Conservation (phyloP, 2,329 filamentous ascomycete genomes). For the Monosporascus sp. region DNA sequence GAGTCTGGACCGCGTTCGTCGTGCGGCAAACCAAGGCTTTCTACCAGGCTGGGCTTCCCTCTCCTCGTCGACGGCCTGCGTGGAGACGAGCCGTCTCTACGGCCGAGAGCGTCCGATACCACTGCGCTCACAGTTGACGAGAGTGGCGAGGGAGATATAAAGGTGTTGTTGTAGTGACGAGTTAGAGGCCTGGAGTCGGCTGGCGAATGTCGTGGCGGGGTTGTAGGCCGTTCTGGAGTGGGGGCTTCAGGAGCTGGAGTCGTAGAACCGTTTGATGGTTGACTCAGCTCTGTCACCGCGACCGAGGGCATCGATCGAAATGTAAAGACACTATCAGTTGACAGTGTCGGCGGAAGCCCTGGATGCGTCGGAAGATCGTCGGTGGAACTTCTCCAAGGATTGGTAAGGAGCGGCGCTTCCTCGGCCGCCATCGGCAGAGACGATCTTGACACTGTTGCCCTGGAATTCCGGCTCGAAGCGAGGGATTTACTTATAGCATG, state of each 20-base stretch:
- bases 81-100: constrained; percentile 33
- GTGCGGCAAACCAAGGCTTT: constrained; percentile 49
- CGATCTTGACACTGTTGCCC: constrained; percentile 24
- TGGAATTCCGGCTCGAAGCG: constrained; percentile 29
- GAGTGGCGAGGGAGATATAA: constrained; percentile 55
- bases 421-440: constrained; percentile 27
- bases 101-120: constrained; percentile 49
- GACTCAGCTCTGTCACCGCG: constrained; percentile 21
- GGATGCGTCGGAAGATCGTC: constrained; percentile 24
- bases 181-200: constrained; percentile 29
- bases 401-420: constrained; percentile 34
- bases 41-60: constrained; percentile 44
- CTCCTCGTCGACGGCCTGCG: constrained; percentile 41
- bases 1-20: constrained; percentile 23
- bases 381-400: constrained; percentile 37
- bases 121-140: constrained; percentile 54
- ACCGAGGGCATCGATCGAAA: constrained; percentile 21
- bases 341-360: constrained; percentile 28
- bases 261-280: constrained; percentile 13
- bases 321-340: constrained; percentile 26
- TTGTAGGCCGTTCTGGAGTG: constrained; percentile 19
- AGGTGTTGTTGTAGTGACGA: constrained; percentile 38
- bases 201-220: constrained; percentile 23
- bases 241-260: constrained; percentile 13
- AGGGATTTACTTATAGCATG: constrained; percentile 31